Evolutionary conservation across 495 filamentous ascomycete genomes (phyloP).

Genomic region (Pseudevernia furfuracea): DNA sequence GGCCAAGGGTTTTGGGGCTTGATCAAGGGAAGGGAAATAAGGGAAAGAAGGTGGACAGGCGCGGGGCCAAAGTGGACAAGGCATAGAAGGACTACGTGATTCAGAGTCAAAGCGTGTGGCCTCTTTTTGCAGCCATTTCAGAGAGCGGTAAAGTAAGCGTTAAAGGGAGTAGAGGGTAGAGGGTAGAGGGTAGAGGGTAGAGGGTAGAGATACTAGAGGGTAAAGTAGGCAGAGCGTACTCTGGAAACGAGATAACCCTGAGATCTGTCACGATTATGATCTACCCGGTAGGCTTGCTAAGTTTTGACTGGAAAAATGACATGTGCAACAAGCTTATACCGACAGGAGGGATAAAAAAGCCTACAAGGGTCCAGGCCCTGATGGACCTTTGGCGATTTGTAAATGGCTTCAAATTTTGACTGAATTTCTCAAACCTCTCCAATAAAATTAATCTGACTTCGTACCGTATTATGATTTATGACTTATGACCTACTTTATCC

Average conservation of each 20-base stretch:
- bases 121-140: not conserved
- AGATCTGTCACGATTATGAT: slow-evolving; percentile 3
- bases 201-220: too few relatives aligned
- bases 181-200: too few relatives aligned
- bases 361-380: not conserved
- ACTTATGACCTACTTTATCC: too few relatives aligned
- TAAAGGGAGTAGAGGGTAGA: too few relatives aligned
- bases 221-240: too few relatives aligned
- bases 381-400: not conserved
- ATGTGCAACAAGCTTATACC: not conserved
- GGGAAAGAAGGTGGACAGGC: not conserved
- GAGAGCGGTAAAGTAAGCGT: too few relatives aligned
- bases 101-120: slow-evolving; percentile 1
- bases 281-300: not conserved
- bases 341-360: not conserved
- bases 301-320: not conserved
- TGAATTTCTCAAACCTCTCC: not conserved
- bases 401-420: not conserved
- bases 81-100: not conserved
- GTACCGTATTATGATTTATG: too few relatives aligned
- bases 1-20: too few relatives aligned
- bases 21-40: not conserved
- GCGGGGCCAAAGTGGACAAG: not conserved
- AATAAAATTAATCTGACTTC: too few relatives aligned
- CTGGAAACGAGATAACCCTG: too few relatives aligned